Evolutionary conservation across 305 asterid species (phyloP).

Genomic region (Lippia alba): DNA sequence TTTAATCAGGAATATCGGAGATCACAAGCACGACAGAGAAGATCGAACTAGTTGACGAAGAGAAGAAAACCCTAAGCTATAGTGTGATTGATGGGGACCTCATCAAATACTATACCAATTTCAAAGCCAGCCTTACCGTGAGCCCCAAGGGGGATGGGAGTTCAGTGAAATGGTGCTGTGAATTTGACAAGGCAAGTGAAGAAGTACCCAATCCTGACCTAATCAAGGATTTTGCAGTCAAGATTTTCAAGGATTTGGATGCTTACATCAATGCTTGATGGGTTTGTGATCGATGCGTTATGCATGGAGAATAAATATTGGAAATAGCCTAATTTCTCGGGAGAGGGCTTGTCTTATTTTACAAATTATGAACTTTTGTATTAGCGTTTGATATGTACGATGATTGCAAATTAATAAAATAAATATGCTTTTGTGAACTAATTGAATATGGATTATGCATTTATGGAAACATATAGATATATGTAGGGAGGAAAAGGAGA

Average conservation of each 20-base stretch:
- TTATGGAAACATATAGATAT: no score
- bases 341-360: not conserved
- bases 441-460: no score
- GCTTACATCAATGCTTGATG: conserved; percentile 34
- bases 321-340: not conserved
- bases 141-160: conserved; percentile 50
- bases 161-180: conserved; percentile 62
- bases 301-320: not conserved
- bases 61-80: conserved; percentile 48
- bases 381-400: not conserved
- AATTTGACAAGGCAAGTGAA: conserved; percentile 65
- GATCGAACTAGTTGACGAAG: conserved; percentile 72
- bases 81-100: conserved; percentile 66
- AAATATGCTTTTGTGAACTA: not conserved
- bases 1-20: conserved; percentile 43
- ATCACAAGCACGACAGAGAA: conserved; percentile 62
- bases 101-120: conserved; percentile 61
- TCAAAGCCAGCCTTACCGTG: conserved; percentile 53
- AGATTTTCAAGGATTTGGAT: conserved; percentile 48
- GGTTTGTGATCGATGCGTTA: not conserved
- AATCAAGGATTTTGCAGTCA: conserved; percentile 45
- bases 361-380: not conserved
- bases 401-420: not conserved
- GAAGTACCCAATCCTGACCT: conserved; percentile 61
- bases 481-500: no score